These are phyloP conservation scores for Papiliotrema fonsecae DNA, from an alignment of 1,284 basidiomycete species.

Conservation along the genomic window DNA sequence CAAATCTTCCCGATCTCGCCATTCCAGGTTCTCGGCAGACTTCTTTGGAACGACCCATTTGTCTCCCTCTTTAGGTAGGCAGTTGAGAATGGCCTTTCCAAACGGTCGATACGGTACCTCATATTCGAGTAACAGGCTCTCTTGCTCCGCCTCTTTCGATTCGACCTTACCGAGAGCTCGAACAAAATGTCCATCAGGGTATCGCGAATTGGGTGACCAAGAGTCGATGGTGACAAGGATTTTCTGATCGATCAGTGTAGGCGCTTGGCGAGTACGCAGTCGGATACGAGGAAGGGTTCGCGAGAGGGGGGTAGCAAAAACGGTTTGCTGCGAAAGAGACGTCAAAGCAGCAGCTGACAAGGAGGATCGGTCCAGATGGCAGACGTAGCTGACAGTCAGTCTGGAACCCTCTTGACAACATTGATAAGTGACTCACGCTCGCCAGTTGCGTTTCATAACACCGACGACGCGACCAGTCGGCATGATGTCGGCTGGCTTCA, in stretches of 20 bases:
- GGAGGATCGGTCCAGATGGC: constrained; percentile 87
- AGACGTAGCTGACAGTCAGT: constrained; percentile 68
- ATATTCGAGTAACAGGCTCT: constrained; percentile 88
- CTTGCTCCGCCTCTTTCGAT: constrained; percentile 93
- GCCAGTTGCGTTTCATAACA: constrained; percentile 91
- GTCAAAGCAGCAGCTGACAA: constrained; percentile 72
- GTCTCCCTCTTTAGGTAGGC: constrained; percentile 85
- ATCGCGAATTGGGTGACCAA: constrained; percentile 82
- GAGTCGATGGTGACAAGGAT: constrained; percentile 92
- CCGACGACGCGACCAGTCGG: constrained; percentile 92
- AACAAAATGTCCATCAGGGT: constrained; percentile 97
- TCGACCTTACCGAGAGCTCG: constrained; percentile 86
- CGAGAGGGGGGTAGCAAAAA: constrained; percentile 92
- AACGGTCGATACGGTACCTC: constrained; percentile 97
- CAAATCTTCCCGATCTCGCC: constrained; percentile 86
- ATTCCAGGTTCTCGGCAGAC: constrained; percentile 55
- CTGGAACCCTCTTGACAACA: background rate
- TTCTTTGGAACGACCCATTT: constrained; percentile 89
- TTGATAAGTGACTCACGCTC: constrained; percentile 59
- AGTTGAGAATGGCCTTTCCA: constrained; percentile 87
- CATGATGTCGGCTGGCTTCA: constrained; percentile 52
- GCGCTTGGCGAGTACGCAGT: constrained; percentile 89
- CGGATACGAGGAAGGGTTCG: constrained; percentile 89
- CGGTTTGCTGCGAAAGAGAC: constrained; percentile 80
- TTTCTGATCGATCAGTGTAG: constrained; percentile 82